Percentiles rank a stretch among this genome's conserved stretches.
Evolutionary conservation across 192 early-diverging fungal species (phyloP).

Genomic region (Haplosporangium gracile): DNA sequence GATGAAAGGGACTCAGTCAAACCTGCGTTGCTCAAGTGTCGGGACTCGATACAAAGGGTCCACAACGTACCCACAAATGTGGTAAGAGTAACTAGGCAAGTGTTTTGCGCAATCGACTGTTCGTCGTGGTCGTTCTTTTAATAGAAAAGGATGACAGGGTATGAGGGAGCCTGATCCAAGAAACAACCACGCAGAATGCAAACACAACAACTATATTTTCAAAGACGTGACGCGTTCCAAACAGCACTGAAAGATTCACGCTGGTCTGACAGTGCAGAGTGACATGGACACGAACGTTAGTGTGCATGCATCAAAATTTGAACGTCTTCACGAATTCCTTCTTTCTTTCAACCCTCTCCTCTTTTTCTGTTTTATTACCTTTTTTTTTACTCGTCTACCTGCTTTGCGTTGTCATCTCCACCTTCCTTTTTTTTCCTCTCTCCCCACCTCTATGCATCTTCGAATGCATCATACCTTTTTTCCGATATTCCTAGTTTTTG

Average conservation of each 20-base stretch:
- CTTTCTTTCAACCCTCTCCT: not conserved
- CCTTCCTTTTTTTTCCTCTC: not conserved
- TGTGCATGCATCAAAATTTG: not conserved
- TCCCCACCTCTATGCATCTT: not conserved
- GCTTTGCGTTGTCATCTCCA: not conserved
- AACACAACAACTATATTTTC: not conserved
- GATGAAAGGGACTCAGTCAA: not conserved
- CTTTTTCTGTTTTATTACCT: not conserved
- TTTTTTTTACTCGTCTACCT: not conserved
- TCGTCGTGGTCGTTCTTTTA: not conserved
- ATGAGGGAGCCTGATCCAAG: not conserved
- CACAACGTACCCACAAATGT: not conserved
- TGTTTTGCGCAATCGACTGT: not conserved
- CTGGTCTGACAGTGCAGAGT: conserved; percentile 34
- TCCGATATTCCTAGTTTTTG: not conserved
- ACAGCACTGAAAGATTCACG: not conserved
- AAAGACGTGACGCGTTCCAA: conserved; percentile 9
- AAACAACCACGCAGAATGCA: not conserved
- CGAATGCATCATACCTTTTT: not conserved
- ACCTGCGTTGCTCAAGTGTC: not conserved
- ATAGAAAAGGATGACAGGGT: not conserved
- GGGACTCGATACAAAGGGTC: not conserved
- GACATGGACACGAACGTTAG: conserved; percentile 22
- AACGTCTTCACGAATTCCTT: not conserved
- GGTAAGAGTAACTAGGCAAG: not conserved